A percentile compares a stretch with the other conserved stretches of the same genome.
These are phyloP conservation scores for Mycena metata DNA, from an alignment of 768 basidiomycete species.

Conservation along the genomic window DNA sequence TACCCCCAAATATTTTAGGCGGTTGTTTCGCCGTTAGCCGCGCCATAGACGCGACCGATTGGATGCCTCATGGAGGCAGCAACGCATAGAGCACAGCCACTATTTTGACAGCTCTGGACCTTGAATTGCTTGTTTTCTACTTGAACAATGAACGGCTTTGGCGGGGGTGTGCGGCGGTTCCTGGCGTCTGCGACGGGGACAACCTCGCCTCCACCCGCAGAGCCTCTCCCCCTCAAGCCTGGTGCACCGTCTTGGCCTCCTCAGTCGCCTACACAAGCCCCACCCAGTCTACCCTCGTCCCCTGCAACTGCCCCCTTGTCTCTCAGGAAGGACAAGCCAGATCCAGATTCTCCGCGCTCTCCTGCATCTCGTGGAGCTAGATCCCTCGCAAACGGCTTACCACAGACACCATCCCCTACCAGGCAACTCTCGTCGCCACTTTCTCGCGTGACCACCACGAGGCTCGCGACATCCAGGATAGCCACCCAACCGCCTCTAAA, in stretches of 20 bases:
- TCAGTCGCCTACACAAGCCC: conserved; percentile 35
- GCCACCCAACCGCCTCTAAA: conserved; percentile 47
- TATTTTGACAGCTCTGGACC: no score
- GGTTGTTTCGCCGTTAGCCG: no score
- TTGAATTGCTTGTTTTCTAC: background rate
- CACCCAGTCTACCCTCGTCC: conserved; percentile 38
- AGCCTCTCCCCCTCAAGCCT: conserved; percentile 62
- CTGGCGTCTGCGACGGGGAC: conserved; percentile 38
- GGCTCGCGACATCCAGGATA: conserved; percentile 33
- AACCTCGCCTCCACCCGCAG: conserved; percentile 42
- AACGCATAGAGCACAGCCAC: no score
- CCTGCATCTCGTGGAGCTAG: conserved; percentile 25
- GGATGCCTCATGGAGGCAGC: no score
- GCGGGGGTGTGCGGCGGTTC: conserved; percentile 36
- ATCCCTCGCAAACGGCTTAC: conserved; percentile 29
- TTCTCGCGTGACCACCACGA: conserved; percentile 33
- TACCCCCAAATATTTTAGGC: no score
- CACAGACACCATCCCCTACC: conserved; percentile 13
- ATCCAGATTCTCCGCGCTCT: conserved; percentile 27
- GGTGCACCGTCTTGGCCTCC: conserved; percentile 51
- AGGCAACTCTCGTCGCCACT: conserved; percentile 30
- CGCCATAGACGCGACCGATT: no score
- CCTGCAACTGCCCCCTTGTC: conserved; percentile 59
- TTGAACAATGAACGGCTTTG: conserved; percentile 31
- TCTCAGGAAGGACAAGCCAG: conserved; percentile 64